Evolutionary conservation across 495 filamentous ascomycete species (phyloP), one percentile per base, ranked within the genome.

Genomic region (Pseudevernia furfuracea): DNA sequence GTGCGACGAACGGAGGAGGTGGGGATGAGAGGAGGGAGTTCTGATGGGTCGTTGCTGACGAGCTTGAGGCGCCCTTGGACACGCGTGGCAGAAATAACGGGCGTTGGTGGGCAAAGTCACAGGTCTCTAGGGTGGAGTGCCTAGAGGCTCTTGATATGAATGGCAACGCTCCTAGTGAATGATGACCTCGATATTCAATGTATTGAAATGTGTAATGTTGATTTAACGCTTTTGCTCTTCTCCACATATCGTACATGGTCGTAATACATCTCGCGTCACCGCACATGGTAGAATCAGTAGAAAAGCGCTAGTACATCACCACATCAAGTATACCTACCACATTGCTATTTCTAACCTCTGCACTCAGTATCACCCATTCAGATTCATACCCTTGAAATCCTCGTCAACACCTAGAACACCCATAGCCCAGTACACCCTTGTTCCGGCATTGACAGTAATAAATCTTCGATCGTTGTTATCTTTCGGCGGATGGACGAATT

Each of bases 1-100:
- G 85, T 48, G 89, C 87, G 43, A 88, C 84, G 62, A 87, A 90
- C 67, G 88, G 88, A 74, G 66, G 75, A 75, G 66, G 75, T 77
- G 14, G 82, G 82, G 34, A 55, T n/a, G 52, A 58, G 38, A 59
- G 55, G 62, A 64, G 48, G 44, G 65, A 63, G n/a, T 2, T 53
- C 19, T 59, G 49, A 60, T 30, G 34, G n/a, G 9, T 17, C 4
- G 36, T 19, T 14, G 10, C 0, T n/a, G 49, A 63, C 19, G 52
- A 53, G 37, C 10, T 14, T 30, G 32, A 32, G 28, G 41, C 28
- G 9, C 23, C 30, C 11, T 36, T 57, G 25, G 61, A 56, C 52
- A 34, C 23, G 44, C 19, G 21, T 19, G 36, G 52, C 37, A 57
- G 38, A 21, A 15, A 38, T 19, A 34, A 15, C 15, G 11, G 59